Conservation (phyloP, 306 rosid genomes). For the Inga leiocalycina region DNA sequence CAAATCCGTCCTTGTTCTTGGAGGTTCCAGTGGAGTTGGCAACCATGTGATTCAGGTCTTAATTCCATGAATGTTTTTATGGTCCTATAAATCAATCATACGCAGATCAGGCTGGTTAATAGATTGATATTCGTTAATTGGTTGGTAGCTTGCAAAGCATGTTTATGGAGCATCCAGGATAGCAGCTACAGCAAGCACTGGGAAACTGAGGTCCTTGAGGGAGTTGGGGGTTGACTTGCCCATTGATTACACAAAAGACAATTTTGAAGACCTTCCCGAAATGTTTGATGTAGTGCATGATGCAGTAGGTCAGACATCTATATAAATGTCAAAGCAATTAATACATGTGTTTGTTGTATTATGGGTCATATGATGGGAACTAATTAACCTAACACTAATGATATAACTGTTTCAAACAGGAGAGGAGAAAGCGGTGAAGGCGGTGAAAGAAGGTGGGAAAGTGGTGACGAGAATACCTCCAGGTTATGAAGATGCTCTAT, state of each 20-base stretch:
- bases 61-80: background rate
- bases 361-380: background rate
- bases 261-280: background rate
- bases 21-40: conserved; percentile 61
- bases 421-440: background rate
- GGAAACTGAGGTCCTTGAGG: background rate
- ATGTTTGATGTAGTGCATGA: background rate
- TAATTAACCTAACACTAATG: background rate
- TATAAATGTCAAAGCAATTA: too few species aligned
- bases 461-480: background rate
- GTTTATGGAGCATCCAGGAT: background rate
- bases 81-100: background rate
- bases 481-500: background rate
- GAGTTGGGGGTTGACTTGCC: background rate
- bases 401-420: background rate
- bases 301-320: background rate
- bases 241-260: background rate
- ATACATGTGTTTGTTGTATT: too few species aligned
- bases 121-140: background rate
- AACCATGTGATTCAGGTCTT: conserved; percentile 49
- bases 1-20: conserved; percentile 41
- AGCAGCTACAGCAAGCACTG: background rate
- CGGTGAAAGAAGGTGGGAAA: background rate
- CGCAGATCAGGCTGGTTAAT: background rate
- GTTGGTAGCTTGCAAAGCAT: conserved; percentile 48